Evolutionary conservation across 768 basidiomycete genomes (phyloP).

Genomic region (Tricholoma saponaceum): DNA sequence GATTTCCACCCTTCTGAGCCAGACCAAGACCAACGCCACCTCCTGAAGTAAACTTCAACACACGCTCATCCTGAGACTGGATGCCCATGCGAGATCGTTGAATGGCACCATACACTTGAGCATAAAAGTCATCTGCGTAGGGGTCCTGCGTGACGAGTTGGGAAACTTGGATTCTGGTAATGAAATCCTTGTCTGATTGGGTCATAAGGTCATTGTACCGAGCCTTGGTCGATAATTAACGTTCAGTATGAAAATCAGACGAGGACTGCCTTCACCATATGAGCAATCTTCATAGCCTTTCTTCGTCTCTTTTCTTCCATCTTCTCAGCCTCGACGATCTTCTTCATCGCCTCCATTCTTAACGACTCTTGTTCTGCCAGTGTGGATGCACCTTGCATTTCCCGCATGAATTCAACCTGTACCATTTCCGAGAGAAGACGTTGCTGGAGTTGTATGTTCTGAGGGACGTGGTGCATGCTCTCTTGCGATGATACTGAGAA

Average conservation of each 20-base stretch:
- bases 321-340: slow-evolving; percentile 87
- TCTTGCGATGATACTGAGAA: slow-evolving; percentile 44
- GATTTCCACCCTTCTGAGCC: slow-evolving; percentile 58
- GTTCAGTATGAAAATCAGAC: not conserved
- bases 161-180: slow-evolving; percentile 97
- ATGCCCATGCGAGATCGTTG: slow-evolving; percentile 75
- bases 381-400: slow-evolving; percentile 51
- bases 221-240: slow-evolving; percentile 43
- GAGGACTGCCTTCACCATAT: slow-evolving; percentile 61
- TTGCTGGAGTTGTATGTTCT: slow-evolving; percentile 71
- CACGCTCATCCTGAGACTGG: slow-evolving; percentile 67
- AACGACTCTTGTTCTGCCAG: slow-evolving; percentile 67
- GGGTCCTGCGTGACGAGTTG: slow-evolving; percentile 97
- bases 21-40: slow-evolving; percentile 86
- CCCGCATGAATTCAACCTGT: slow-evolving; percentile 62
- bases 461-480: slow-evolving; percentile 50
- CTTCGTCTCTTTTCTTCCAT: slow-evolving; percentile 82
- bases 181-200: slow-evolving; percentile 98
- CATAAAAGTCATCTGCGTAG: slow-evolving; percentile 97
- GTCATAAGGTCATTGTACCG: slow-evolving; percentile 96
- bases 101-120: slow-evolving; percentile 90
- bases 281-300: slow-evolving; percentile 81
- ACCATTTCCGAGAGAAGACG: slow-evolving; percentile 74
- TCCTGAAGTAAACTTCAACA: slow-evolving; percentile 79
- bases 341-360: slow-evolving; percentile 75